Evolutionary conservation across 179 eudicot genomes (phyloP), one percentile per base, ranked within the genome.

Genomic region (Drosera spatulata): DNA sequence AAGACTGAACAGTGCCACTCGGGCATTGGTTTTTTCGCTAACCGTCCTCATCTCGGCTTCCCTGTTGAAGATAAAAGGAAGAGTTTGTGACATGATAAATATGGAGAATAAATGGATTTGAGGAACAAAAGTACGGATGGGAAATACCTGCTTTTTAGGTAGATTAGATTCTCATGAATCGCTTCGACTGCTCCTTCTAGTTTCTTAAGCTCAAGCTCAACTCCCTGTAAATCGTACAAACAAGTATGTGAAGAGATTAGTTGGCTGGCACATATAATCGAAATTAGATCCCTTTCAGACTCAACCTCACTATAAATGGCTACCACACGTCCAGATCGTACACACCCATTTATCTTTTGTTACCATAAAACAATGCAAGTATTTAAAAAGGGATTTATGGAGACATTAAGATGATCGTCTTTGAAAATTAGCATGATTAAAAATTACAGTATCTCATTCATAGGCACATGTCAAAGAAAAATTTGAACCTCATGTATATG

Each of bases 1-100:
- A 2, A 83, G 69, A 65, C 97, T 87, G 66, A 71, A 88, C 77
- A 80, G 61, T 6, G 96, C 96, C 42, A 91, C 97, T 66, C 91
- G 73, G 0, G 80, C 49, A 55, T 91, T 91, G 2, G 96, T 88
- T 37, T 6, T 81, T 70, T 88, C 94, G 56, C 85, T 85, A 50
- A 83, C 69, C 47, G 44, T 66, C 76, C 96, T 91, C 91, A 91
- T 87, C 11, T 79, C 85, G 4, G 79, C 74, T 76, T 91, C 97
- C 84, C 97, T 90, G 74, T 47, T 53, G 22, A 37, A 7, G 4
- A 47, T 10, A 7, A 6, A 41, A 14, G 50, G 7, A 33, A 53
- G 43, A 33, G 62, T 12, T 5, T 10, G 4, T 6, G 22, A 55
- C 42, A 38, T 38, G 7, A 38, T 1, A 1, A 4, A 51, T 7